Evolutionary conservation across 2,329 filamentous ascomycete species (phyloP), one percentile per base, ranked within the genome.

Genomic region (Diaporthe citrichinensis): DNA sequence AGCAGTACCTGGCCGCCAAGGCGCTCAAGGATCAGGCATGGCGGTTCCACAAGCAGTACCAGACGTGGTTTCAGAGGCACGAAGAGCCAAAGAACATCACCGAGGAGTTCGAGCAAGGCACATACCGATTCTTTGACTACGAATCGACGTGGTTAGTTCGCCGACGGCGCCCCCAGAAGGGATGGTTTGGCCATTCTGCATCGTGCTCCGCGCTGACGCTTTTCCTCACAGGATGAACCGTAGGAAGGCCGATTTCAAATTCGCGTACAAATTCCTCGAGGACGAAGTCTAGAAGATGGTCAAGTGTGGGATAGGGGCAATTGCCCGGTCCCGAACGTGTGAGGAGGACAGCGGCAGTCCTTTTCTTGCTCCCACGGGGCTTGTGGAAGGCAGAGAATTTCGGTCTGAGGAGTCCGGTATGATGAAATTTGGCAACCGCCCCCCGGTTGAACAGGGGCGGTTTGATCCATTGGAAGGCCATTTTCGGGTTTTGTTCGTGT

Each of bases 21-120:
- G 95, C 97, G n/a, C 87, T 99, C 71, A 99, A 99, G 86, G 94
- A 96, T 79, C 97, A 99, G 85, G 98, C 96, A 85, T 99, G 97
- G 97, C 91, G 97, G 74, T 99, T 99, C 84, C 97, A 99, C 87
- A 99, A 99, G 88, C 97, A 98, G 84, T 99, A 99, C 83, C 97
- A 98, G 85, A 99, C 97, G 1, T 99, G 97, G 97, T 99, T 99
- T 82, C 97, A 99, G 85, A 91, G 97, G 71, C 97, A 99, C 79
- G 97, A 99, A 83, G 97, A 99, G 87, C 97, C 97, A 25, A 99
- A 99, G 88, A 96, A 93, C 80, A 99, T 99, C 82, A 98, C 97
- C 0, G 97, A 99, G 85, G 97, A 99, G 86, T 98, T 95, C 82
- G 97, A 99, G 86, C 97, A 99, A 86, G 97, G 97, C 78, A 99